Evolutionary conservation across 2,329 filamentous ascomycete genomes (phyloP).

Genomic region (Endothia cerciana): DNA sequence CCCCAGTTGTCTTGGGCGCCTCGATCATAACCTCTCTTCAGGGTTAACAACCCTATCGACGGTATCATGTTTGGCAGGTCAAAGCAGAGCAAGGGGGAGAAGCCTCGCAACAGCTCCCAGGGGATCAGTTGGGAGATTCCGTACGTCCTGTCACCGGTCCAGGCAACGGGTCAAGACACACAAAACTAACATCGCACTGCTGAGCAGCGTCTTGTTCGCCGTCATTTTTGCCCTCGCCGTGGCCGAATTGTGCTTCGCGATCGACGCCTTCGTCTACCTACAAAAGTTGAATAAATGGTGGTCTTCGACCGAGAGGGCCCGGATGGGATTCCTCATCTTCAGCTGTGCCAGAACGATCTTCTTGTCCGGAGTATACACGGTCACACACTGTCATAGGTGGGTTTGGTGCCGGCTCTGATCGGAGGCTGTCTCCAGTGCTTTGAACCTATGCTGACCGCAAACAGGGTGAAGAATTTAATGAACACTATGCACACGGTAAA

Average conservation of each 20-base stretch:
- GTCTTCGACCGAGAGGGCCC: conserved; percentile 20
- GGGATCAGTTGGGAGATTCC: conserved; percentile 23
- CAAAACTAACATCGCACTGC: background rate
- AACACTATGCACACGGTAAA: conserved; percentile 21
- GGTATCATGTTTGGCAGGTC: conserved; percentile 18
- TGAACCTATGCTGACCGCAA: background rate
- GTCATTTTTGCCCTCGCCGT: conserved; percentile 24
- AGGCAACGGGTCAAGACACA: background rate
- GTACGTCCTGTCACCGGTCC: background rate
- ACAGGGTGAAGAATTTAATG: conserved; percentile 20
- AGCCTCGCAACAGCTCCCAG: conserved; percentile 13
- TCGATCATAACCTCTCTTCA: background rate
- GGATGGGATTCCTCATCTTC: conserved; percentile 26
- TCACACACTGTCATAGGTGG: conserved; percentile 9
- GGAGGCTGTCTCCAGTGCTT: background rate
- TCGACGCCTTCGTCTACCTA: conserved; percentile 23
- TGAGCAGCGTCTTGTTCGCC: conserved; percentile 22
- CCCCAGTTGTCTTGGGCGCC: background rate
- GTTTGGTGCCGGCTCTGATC: background rate
- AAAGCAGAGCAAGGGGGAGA: conserved; percentile 20
- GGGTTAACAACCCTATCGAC: background rate
- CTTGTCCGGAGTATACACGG: conserved; percentile 15
- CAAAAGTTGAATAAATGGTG: conserved; percentile 22
- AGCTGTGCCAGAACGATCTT: conserved; percentile 21
- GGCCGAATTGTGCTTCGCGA: conserved; percentile 20